Percentiles rank a stretch among this genome's conserved stretches.
phyloP scores from a whole-genome alignment of 2,329 filamentous ascomycete species.

The Xylaria sp. region DNA sequence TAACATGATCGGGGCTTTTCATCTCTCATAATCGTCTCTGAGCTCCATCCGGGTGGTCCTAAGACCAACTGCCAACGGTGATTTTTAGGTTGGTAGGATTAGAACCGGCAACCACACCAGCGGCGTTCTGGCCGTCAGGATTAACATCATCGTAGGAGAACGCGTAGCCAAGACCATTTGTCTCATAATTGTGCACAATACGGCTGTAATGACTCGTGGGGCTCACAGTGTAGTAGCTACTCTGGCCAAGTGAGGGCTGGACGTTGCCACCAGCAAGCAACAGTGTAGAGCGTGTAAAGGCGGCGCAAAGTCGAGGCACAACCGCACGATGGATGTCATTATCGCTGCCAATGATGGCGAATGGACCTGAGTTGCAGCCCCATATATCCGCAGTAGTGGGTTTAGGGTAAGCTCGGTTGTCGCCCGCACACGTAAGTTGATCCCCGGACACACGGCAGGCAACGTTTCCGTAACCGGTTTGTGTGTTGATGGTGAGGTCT shows the following conservation, averaged over 20 bases:
- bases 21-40: background rate
- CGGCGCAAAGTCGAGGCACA: conserved; percentile 62
- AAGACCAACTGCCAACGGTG: conserved; percentile 56
- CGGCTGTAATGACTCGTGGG: conserved; percentile 68
- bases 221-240: conserved; percentile 57
- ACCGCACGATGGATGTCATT: conserved; percentile 56
- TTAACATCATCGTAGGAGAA: conserved; percentile 77
- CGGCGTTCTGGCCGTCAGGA: conserved; percentile 65
- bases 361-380: conserved; percentile 62
- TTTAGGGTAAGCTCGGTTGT: conserved; percentile 57
- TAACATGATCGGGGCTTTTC: background rate
- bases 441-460: conserved; percentile 53
- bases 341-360: conserved; percentile 53
- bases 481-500: conserved; percentile 58
- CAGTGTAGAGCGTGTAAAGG: conserved; percentile 59
- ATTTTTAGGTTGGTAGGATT: conserved; percentile 61
- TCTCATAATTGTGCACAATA: conserved; percentile 69
- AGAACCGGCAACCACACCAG: conserved; percentile 61
- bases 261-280: conserved; percentile 58
- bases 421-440: conserved; percentile 55
- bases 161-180: conserved; percentile 70
- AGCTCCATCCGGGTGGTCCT: background rate
- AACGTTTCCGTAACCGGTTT: conserved; percentile 54
- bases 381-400: conserved; percentile 61
- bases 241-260: conserved; percentile 55